These are phyloP conservation scores for Chaetothyriales sp. DNA, from an alignment of 2,329 filamentous ascomycete genomes.

Conservation along the genomic window DNA sequence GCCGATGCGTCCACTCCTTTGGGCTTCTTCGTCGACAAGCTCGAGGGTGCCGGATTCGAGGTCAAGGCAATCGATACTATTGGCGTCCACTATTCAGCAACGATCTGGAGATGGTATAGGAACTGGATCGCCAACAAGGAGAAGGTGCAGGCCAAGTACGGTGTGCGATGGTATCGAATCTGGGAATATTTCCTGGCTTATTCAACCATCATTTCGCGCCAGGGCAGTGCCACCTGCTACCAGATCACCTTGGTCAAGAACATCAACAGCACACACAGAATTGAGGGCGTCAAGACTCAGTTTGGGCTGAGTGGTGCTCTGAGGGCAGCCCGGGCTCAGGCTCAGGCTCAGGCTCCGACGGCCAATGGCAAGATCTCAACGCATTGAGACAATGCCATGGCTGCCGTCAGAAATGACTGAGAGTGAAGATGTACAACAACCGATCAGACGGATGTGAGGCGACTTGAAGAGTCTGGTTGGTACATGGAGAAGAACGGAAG, in stretches of 20 bases:
- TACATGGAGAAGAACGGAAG: neutral
- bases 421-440: neutral
- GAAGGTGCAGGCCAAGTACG: slow-evolving; percentile 89
- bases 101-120: slow-evolving; percentile 94
- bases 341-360: slow-evolving; percentile 10
- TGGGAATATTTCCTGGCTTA: slow-evolving; percentile 87
- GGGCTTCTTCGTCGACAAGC: slow-evolving; percentile 66
- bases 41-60: slow-evolving; percentile 80
- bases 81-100: slow-evolving; percentile 92
- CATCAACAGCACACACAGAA: slow-evolving; percentile 69
- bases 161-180: slow-evolving; percentile 87
- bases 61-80: slow-evolving; percentile 85
- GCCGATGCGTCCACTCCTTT: slow-evolving; percentile 90
- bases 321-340: slow-evolving; percentile 29
- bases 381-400: neutral
- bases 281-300: slow-evolving; percentile 57
- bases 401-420: neutral
- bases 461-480: neutral
- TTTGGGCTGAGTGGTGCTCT: slow-evolving; percentile 55
- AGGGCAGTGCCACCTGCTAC: slow-evolving; percentile 72
- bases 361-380: neutral
- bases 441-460: neutral
- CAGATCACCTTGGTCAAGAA: slow-evolving; percentile 82
- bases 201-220: slow-evolving; percentile 68
- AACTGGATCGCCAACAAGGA: slow-evolving; percentile 94